Conservation (phyloP, 768 basidiomycete genomes). For the Paxillus rubicundulus region DNA sequence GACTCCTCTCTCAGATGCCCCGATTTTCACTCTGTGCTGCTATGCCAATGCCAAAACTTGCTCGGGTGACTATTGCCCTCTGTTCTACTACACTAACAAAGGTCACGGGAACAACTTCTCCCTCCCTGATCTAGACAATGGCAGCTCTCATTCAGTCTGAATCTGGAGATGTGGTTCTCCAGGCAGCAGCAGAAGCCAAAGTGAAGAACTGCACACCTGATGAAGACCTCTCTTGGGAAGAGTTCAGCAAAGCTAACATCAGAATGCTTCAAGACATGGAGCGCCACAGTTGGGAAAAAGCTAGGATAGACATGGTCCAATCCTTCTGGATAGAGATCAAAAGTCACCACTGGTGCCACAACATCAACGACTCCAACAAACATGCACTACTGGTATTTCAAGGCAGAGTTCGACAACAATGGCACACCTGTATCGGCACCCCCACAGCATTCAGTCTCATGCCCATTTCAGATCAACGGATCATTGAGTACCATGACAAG, state of each 20-base stretch:
- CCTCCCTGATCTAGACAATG: neutral
- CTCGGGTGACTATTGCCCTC: no score
- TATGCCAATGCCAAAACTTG: no score
- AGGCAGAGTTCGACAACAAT: neutral
- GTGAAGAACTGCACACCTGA: neutral
- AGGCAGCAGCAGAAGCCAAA: neutral
- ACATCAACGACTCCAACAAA: neutral
- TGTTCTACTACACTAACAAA: no score
- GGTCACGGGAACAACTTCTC: neutral
- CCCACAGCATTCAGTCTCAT: neutral
- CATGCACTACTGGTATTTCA: neutral
- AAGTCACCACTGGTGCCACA: neutral
- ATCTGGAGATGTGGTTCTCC: neutral
- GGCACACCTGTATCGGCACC: neutral
- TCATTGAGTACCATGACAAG: neutral
- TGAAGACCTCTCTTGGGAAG: constrained; percentile 2
- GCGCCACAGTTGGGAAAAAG: no score
- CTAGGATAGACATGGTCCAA: constrained; percentile 10
- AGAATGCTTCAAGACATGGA: no score
- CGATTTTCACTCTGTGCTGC: no score
- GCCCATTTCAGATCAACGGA: no score
- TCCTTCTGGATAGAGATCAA: constrained; percentile 9
- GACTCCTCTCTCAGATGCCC: no score
- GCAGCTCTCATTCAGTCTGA: no score
- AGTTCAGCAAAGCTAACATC: no score